These are phyloP conservation scores for Annulohypoxylon maeteangense DNA, from an alignment of 495 filamentous ascomycete species.

Conservation along the genomic window DNA sequence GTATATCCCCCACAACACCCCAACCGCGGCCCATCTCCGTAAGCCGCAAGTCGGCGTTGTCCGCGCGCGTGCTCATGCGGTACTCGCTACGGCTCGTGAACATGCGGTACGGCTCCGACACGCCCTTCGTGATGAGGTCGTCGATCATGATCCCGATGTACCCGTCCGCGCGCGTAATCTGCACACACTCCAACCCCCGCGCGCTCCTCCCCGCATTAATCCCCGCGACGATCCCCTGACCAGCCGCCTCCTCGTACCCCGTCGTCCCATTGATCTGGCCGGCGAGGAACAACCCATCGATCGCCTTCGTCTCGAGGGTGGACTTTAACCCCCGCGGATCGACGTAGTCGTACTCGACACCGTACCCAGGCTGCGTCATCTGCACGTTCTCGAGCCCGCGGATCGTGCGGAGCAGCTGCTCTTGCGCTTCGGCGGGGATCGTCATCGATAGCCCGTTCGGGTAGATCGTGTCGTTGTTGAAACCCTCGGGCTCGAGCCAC, in stretches of 20 bases:
- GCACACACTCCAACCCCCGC: slow-evolving; percentile 68
- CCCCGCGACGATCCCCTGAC: slow-evolving; percentile 91
- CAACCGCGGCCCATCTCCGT: slow-evolving; percentile 80
- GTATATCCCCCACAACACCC: slow-evolving; percentile 79
- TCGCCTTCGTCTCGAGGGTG: slow-evolving; percentile 93
- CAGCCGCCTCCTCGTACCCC: slow-evolving; percentile 96
- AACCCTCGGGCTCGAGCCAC: slow-evolving; percentile 97
- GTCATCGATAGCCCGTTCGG: slow-evolving; percentile 99
- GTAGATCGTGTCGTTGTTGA: slow-evolving; percentile 90
- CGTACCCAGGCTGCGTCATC: slow-evolving; percentile 97
- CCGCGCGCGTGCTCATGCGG: slow-evolving; percentile 87
- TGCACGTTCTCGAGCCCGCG: slow-evolving; percentile 85
- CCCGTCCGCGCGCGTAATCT: slow-evolving; percentile 82
- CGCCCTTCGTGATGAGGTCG: slow-evolving; percentile 96
- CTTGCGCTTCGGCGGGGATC: slow-evolving; percentile 85
- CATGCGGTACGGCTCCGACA: slow-evolving; percentile 98
- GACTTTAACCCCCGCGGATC: slow-evolving; percentile 88
- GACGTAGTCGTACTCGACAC: slow-evolving; percentile 98
- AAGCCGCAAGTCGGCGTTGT: slow-evolving; percentile 92
- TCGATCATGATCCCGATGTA: slow-evolving; percentile 99
- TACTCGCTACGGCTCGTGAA: slow-evolving; percentile 97
- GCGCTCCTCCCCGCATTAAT: slow-evolving; percentile 90
- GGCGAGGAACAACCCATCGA: slow-evolving; percentile 88
- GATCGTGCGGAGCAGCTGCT: slow-evolving; percentile 83
- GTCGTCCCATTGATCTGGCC: slow-evolving; percentile 99